Evolutionary conservation across 352 stramenopile genomes (phyloP).

Genomic region (Pythium plurisporium): DNA sequence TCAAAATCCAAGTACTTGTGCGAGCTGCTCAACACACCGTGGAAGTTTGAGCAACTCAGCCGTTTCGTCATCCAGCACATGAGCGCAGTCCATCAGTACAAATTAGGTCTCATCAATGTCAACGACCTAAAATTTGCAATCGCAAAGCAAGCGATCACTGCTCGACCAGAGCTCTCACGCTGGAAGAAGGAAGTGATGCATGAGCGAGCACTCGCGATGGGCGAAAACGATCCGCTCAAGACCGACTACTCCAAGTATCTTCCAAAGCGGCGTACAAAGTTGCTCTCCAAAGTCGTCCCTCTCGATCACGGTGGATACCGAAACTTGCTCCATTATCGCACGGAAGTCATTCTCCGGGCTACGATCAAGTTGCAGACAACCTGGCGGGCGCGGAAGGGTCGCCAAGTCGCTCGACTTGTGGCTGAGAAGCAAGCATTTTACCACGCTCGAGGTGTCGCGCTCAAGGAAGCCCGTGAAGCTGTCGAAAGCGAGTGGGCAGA

Average conservation of each 20-base stretch:
- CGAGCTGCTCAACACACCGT: slow-evolving; percentile 53
- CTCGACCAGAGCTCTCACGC: slow-evolving; percentile 48
- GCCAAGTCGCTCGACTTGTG: slow-evolving; percentile 56
- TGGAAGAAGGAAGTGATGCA: slow-evolving; percentile 81
- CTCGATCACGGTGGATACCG: slow-evolving; percentile 86
- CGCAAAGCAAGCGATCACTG: slow-evolving; percentile 42
- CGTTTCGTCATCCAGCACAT: slow-evolving; percentile 85
- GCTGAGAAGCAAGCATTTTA: slow-evolving; percentile 90
- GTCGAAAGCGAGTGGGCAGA: slow-evolving; percentile 72
- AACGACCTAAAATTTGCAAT: slow-evolving; percentile 86
- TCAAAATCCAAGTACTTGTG: slow-evolving; percentile 67
- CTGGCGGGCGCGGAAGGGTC: slow-evolving; percentile 72
- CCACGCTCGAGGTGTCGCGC: slow-evolving; percentile 71
- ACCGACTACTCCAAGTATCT: slow-evolving; percentile 92
- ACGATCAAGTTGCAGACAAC: slow-evolving; percentile 82
- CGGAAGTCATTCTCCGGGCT: slow-evolving; percentile 58
- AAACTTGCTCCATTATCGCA: slow-evolving; percentile 78
- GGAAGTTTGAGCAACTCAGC: slow-evolving; percentile 77
- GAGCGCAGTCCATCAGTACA: slow-evolving; percentile 80
- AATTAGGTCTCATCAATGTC: slow-evolving; percentile 82
- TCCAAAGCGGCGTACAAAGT: slow-evolving; percentile 50
- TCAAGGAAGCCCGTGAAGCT: slow-evolving; percentile 48
- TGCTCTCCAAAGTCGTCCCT: slow-evolving; percentile 84
- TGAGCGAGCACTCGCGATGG: slow-evolving; percentile 85
- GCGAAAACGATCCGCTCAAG: slow-evolving; percentile 89